Base-by-base conservation (phyloP, 441 rosid genomes). In the Hura crepitans region DNA sequence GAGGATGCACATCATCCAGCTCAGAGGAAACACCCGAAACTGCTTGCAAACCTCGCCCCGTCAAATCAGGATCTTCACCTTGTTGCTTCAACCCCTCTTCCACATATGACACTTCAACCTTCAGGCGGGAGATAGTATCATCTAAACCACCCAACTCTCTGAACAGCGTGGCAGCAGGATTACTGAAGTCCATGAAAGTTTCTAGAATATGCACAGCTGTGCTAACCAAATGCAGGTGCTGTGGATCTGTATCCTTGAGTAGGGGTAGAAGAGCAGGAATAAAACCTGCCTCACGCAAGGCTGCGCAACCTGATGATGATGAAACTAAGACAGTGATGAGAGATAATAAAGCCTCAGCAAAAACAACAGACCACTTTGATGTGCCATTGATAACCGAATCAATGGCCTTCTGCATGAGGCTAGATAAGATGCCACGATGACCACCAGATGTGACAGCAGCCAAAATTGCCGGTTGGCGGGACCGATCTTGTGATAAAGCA, bases 101-200 rank as follows among this genome's bases (percentile, higher is more conserved):
- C 20, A 90, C 81, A 75, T 66, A 78, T 62, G 93, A 88, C 30
- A 91, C 93, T 81, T 95, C 99, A 65, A 82, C 80, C 81, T 88
- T 89, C 78, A 95, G 74, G 66, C 99, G 95, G 66, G 79, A 82
- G 61, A 95, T 90, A 56, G 97, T 88, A 81, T 92, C 97, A 83
- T 95, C 99, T 81, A 95, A 81, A 75, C 97, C 99, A 75, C 99
- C 98, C 85, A 92, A 81, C 75, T 92, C 99, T 83, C 99, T 86
- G 78, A 92, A 95, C 79, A 92, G 76, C 62, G 93, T 84, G 79
- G 93, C 97, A 72, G 98, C 97, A 63, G 97, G 97, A 78, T 91
- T 88, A 75, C 98, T 92, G 75, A 89, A 92, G 75, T 91, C 99
- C 98, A 95, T 95, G 78, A 95, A 92, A 64, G 92, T 90, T 76